phyloP scores from a whole-genome alignment of 163 green algal genomes.

The Chlorella variabilis region DNA sequence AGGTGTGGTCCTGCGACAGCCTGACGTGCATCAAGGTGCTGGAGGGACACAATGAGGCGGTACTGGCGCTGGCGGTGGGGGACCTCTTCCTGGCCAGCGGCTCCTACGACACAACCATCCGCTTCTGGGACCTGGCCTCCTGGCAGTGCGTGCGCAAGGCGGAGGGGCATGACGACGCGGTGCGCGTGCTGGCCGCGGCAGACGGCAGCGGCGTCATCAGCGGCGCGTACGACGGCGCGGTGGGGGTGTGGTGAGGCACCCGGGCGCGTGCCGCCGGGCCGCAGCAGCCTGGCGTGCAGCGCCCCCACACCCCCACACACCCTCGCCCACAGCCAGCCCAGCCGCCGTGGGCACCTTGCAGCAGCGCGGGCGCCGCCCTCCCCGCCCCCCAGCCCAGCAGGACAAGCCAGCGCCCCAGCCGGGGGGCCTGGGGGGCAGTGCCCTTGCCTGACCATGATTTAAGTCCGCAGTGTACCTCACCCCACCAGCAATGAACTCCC shows the following conservation, averaged over 20 bases:
- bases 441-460: no score
- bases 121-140: slow-evolving; percentile 88
- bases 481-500: not conserved
- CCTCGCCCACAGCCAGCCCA: no score
- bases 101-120: slow-evolving; percentile 92
- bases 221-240: slow-evolving; percentile 91
- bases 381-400: no score
- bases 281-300: no score
- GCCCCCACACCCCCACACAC: no score
- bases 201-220: slow-evolving; percentile 80
- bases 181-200: slow-evolving; percentile 86
- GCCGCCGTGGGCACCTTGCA: no score
- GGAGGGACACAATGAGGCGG: slow-evolving; percentile 91
- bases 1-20: slow-evolving; percentile 23
- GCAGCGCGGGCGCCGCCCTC: no score
- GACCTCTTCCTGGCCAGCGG: slow-evolving; percentile 79
- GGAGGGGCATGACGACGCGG: slow-evolving; percentile 92
- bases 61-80: slow-evolving; percentile 91
- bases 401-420: no score
- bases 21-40: slow-evolving; percentile 64
- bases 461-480: no score
- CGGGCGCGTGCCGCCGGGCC: no score
- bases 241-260: slow-evolving; percentile 86
- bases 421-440: no score
- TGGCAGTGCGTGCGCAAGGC: slow-evolving; percentile 88